These are phyloP conservation scores for Handroanthus guayacan DNA, from an alignment of 257 asterid species.

Conservation along the genomic window DNA sequence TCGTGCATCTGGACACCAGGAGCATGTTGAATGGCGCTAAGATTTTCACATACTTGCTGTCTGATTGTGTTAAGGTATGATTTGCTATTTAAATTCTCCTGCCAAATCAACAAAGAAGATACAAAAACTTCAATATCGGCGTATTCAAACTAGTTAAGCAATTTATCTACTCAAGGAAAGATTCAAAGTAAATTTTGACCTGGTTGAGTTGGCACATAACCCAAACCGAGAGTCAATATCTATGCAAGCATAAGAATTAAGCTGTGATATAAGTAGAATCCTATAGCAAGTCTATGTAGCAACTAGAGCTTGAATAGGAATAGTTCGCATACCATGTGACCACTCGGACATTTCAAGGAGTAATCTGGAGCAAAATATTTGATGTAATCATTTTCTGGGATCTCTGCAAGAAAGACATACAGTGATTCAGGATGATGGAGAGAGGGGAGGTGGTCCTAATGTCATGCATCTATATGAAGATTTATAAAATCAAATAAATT, in stretches of 20 bases:
- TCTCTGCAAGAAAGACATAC: constrained; percentile 60
- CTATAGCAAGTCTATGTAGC: constrained; percentile 31
- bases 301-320: constrained; percentile 29
- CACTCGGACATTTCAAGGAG: constrained; percentile 78
- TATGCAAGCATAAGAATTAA: constrained; percentile 29
- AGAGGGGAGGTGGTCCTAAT: neutral
- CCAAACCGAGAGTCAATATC: neutral
- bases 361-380: constrained; percentile 89
- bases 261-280: constrained; percentile 3
- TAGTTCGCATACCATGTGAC: constrained; percentile 69
- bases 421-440: constrained; percentile 19
- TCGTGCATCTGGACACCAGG: constrained; percentile 99
- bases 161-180: neutral
- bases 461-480: neutral
- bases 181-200: neutral
- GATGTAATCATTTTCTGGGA: constrained; percentile 92
- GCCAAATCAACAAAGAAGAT: constrained; percentile 49
- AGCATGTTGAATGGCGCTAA: constrained; percentile 92
- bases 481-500: neutral
- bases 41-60: constrained; percentile 89
- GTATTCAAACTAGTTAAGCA: constrained; percentile 20
- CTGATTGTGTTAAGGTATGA: constrained; percentile 85
- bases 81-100: constrained; percentile 95
- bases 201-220: constrained; percentile 26
- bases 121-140: constrained; percentile 1